These are phyloP conservation scores for Tolypocladium ovalisporum DNA, from an alignment of 2,329 filamentous ascomycete genomes.

Conservation along the genomic window DNA sequence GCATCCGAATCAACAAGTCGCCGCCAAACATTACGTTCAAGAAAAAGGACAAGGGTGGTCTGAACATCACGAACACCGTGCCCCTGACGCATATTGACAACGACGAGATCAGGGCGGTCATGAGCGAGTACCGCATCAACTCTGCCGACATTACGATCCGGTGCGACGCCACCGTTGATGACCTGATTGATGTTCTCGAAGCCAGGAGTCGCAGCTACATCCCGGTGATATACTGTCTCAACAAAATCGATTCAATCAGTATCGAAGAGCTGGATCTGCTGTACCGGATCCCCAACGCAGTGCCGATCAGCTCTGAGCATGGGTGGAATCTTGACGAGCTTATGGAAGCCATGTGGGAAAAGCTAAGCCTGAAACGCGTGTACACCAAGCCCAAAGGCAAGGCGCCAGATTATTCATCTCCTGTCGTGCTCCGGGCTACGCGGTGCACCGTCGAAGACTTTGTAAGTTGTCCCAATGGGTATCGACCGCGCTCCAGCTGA, in stretches of 20 bases:
- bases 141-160: constrained; percentile 96
- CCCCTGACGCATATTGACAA: constrained; percentile 86
- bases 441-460: constrained; percentile 94
- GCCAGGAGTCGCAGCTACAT: constrained; percentile 91
- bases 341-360: constrained; percentile 97
- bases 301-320: constrained; percentile 92
- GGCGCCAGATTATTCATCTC: constrained; percentile 81
- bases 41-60: constrained; percentile 97
- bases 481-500: constrained; percentile 9
- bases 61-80: constrained; percentile 91
- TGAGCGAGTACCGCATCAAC: constrained; percentile 93
- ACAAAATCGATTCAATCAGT: constrained; percentile 97
- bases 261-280: constrained; percentile 95
- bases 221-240: constrained; percentile 96
- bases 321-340: constrained; percentile 98
- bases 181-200: constrained; percentile 91
- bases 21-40: constrained; percentile 98
- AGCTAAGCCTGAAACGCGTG: constrained; percentile 78
- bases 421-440: constrained; percentile 75
- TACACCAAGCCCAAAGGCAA: constrained; percentile 98
- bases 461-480: constrained; percentile 46
- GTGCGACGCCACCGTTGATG: constrained; percentile 94
- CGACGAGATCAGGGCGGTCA: constrained; percentile 95
- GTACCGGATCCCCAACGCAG: constrained; percentile 93
- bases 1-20: constrained; percentile 93